Percentiles rank a stretch among this genome's conserved stretches.
phyloP scores from a whole-genome alignment of 1,284 basidiomycete genomes.

The Salmacisia buchloeana region DNA sequence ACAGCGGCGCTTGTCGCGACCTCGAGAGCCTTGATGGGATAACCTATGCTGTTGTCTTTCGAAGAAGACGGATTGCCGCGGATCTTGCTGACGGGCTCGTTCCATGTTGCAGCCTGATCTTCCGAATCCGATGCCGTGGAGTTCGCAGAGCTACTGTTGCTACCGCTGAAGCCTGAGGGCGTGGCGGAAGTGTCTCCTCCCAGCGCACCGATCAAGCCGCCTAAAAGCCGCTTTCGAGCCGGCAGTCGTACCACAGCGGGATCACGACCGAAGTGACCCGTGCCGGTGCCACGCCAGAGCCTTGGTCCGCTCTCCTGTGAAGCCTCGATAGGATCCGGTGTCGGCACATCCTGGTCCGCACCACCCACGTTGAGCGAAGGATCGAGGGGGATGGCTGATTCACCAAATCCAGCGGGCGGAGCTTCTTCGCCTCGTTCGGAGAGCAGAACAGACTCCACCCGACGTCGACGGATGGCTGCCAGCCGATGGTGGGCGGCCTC shows the following conservation, averaged over 20 bases:
- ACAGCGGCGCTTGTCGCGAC: slow-evolving; percentile 54
- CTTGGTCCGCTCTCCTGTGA: neutral
- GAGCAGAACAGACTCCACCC: neutral
- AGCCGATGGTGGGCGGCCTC: neutral
- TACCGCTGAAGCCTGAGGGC: neutral
- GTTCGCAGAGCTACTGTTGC: neutral
- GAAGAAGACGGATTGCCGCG: too few relatives aligned
- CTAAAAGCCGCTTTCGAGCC: neutral
- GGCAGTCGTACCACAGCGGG: neutral
- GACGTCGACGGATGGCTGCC: neutral
- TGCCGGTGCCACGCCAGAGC: neutral
- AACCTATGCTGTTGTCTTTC: neutral
- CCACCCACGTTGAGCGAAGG: neutral
- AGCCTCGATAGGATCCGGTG: neutral
- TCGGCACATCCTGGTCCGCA: neutral
- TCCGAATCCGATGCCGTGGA: neutral
- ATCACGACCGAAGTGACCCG: neutral
- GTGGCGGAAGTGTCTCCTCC: neutral
- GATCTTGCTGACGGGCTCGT: too few relatives aligned
- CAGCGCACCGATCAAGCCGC: neutral
- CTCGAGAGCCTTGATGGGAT: slow-evolving; percentile 38
- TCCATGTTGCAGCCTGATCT: too few relatives aligned
- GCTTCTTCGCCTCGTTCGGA: too few relatives aligned
- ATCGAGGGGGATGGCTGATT: neutral
- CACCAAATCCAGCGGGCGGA: neutral